Base-by-base conservation (phyloP, 2,329 filamentous ascomycete species). In the Aspergillus pseudoviridinutans region DNA sequence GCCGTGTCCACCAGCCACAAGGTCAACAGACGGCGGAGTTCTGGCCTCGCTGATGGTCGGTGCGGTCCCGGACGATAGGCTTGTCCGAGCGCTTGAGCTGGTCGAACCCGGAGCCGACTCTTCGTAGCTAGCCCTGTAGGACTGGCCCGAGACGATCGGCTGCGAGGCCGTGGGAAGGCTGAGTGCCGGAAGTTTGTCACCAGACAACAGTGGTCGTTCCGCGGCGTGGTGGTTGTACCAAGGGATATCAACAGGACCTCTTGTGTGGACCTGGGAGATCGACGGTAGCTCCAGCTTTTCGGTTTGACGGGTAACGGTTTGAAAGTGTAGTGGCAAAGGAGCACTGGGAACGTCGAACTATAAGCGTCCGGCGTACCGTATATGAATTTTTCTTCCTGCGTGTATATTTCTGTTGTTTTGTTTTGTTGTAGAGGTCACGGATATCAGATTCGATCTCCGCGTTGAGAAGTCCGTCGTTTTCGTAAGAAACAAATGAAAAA, bases 271-370 rank as follows among this genome's bases (percentile, higher is more conserved):
- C 81, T 90, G 87, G 73, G 89, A 89, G 74, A 92, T 89, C 79
- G 90, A 90, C 80, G 90, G 89, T 77, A 92, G 87, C 90, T 92
- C 91, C 91, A 95, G 91, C 83, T 92, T 94, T 88, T 85, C 90
- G 90, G 86, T 88, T 85, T 80, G 73, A 66, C 61, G 61, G 57
- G 67, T 69, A 69, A 63, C 63, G 71, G 66, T 59, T 68, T 66
- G 61, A 65, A 65, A 55, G 65, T 14, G 60, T 53, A 49, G 53
- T 53, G 57, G 58, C 52, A 50, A 57, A 60, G 46, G 9, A 54
- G 47, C 50, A 24, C 25, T 50, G 38, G 51, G 59, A 57, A 59
- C 65, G 69, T 68, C 61, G 64, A 63, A 66, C 63, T 61, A 57
- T 49, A 32, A 53, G 50, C 49, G 58, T 66, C 62, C 66, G 64